Conservation (phyloP, 352 stramenopile genomes). For the Globisporangium nodosum region DNA sequence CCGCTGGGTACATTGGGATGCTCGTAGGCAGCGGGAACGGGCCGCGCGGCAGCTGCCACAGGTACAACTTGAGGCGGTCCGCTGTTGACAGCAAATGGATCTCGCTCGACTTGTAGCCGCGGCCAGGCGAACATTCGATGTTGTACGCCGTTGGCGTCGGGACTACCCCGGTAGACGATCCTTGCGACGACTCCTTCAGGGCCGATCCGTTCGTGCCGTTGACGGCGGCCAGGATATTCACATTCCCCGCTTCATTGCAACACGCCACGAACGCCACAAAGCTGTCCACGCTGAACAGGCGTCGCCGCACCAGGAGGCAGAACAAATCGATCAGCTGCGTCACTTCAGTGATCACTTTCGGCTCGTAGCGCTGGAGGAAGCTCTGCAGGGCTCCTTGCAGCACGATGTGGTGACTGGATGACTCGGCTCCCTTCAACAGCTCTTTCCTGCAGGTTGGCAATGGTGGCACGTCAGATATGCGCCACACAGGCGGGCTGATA, state of each 20-base stretch:
- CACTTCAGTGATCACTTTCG: conserved; percentile 69
- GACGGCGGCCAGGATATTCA: conserved; percentile 14
- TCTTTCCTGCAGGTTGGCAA: conserved; percentile 24
- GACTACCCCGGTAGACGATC: conserved; percentile 13
- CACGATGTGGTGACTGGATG: conserved; percentile 58
- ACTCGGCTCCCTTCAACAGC: conserved; percentile 28
- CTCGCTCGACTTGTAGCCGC: conserved; percentile 79
- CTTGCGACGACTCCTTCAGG: conserved; percentile 22
- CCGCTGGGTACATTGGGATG: conserved; percentile 52
- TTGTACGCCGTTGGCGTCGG: conserved; percentile 75
- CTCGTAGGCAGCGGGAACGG: conserved; percentile 61
- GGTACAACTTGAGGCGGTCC: conserved; percentile 69
- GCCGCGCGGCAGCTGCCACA: conserved; percentile 80
- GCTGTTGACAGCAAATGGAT: conserved; percentile 56
- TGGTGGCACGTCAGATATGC: background rate
- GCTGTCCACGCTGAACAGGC: conserved; percentile 62
- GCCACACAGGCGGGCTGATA: conserved; percentile 1
- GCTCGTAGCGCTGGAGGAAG: conserved; percentile 73
- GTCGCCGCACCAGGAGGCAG: conserved; percentile 68
- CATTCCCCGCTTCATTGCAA: conserved; percentile 33
- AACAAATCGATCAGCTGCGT: conserved; percentile 80
- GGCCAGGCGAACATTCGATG: conserved; percentile 78
- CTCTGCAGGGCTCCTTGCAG: conserved; percentile 69
- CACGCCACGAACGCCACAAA: conserved; percentile 69
- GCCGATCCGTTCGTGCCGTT: conserved; percentile 6